Evolutionary conservation across 345 rosid genomes (phyloP).

Genomic region (Salix arbutifolia): DNA sequence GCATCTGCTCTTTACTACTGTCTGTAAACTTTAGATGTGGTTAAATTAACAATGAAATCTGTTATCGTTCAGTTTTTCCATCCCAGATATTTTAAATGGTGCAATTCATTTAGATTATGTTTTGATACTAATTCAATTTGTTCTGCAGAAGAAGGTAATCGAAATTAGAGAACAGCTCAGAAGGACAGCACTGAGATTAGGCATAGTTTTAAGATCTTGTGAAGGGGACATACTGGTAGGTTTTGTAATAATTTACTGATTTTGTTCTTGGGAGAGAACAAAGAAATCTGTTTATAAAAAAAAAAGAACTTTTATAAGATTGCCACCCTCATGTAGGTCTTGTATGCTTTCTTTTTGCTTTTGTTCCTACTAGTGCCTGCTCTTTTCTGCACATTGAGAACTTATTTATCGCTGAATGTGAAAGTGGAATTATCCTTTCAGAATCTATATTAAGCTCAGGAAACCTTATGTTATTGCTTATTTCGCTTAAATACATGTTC

Average conservation of each 20-base stretch:
- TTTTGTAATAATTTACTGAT: neutral
- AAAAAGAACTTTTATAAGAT: too few species aligned
- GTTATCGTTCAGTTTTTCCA: slow-evolving; percentile 1
- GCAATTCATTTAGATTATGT: neutral
- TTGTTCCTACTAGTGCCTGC: too few species aligned
- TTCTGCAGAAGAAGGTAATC: slow-evolving; percentile 64
- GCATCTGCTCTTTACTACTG: slow-evolving; percentile 11
- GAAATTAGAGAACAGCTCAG: slow-evolving; percentile 80
- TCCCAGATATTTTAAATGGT: neutral
- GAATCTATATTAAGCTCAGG: neutral
- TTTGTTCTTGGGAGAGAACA: too few species aligned
- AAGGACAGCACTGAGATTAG: slow-evolving; percentile 71
- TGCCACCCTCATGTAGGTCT: too few species aligned
- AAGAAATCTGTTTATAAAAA: too few species aligned
- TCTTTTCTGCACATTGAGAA: too few species aligned
- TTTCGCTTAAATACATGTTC: neutral
- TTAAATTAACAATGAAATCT: neutral
- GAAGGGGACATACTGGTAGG: slow-evolving; percentile 62
- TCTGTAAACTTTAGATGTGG: slow-evolving; percentile 3
- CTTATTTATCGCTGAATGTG: neutral
- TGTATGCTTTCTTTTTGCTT: neutral
- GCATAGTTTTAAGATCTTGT: slow-evolving; percentile 71
- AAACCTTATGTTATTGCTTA: neutral
- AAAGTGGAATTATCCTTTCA: neutral
- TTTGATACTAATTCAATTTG: slow-evolving; percentile 1